phyloP scores from a whole-genome alignment of 768 basidiomycete genomes.

The Piloderma croceum region DNA sequence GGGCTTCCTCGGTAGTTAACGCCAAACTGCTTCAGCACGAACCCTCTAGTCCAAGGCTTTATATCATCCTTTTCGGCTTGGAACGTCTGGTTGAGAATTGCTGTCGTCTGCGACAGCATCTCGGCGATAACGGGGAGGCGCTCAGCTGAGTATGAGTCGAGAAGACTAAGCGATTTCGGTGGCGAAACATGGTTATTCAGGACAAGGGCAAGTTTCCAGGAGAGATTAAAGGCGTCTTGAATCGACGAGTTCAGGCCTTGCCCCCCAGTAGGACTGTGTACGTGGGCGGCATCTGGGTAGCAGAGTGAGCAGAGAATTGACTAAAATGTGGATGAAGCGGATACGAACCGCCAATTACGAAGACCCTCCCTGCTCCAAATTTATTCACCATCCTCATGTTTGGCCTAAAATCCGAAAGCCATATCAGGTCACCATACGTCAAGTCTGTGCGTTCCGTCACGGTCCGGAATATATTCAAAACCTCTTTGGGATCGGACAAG shows the following conservation, averaged over 20 bases:
- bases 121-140: conserved; percentile 41
- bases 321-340: neutral
- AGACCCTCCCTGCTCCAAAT: conserved; percentile 39
- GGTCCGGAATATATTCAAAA: neutral
- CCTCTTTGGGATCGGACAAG: neutral
- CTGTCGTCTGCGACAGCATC: conserved; percentile 37
- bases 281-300: conserved; percentile 16
- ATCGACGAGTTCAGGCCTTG: conserved; percentile 8
- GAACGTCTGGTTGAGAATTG: conserved; percentile 18
- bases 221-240: conserved; percentile 29
- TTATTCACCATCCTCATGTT: conserved; percentile 45
- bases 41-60: neutral
- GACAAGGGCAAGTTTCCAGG: conserved; percentile 42
- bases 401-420: conserved; percentile 30
- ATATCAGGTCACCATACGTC: conserved; percentile 23
- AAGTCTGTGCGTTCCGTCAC: conserved; percentile 21
- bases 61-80: neutral
- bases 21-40: conserved; percentile 11
- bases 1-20: conserved; percentile 18
- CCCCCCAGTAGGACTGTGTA: conserved; percentile 7
- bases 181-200: conserved; percentile 29
- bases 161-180: conserved; percentile 24
- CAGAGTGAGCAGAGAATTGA: neutral
- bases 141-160: conserved; percentile 38
- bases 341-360: conserved; percentile 40